Evolutionary conservation across 257 asterid genomes (phyloP).

Genomic region (Solanum piurae): DNA sequence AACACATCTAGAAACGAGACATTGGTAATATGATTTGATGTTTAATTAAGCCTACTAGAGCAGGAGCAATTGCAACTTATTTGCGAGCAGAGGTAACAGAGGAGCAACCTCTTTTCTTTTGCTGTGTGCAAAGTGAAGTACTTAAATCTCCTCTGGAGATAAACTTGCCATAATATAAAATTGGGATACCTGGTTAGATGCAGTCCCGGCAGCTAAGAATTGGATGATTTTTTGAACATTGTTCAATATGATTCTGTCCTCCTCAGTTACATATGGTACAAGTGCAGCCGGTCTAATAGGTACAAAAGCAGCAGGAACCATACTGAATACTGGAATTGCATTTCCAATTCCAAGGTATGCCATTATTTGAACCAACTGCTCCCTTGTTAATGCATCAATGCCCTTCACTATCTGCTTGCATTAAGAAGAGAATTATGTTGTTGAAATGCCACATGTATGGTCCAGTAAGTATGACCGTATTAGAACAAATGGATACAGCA

Average conservation of each 20-base stretch:
- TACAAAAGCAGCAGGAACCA: constrained; percentile 87
- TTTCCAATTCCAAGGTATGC: constrained; percentile 63
- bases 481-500: background rate
- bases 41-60: background rate
- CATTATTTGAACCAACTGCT: constrained; percentile 76
- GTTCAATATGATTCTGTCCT: constrained; percentile 76
- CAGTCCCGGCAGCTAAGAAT: constrained; percentile 71
- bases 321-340: constrained; percentile 56
- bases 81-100: background rate
- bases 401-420: constrained; percentile 84
- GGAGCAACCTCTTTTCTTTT: background rate
- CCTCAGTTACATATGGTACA: constrained; percentile 79
- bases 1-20: background rate
- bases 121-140: background rate
- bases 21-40: background rate
- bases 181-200: constrained; percentile 50
- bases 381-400: constrained; percentile 91
- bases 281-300: constrained; percentile 80
- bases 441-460: background rate
- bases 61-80: background rate
- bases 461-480: background rate
- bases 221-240: constrained; percentile 71
- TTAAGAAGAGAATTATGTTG: background rate
- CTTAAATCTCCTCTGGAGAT: background rate
- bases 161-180: background rate